Evolutionary conservation across 2,329 filamentous ascomycete genomes (phyloP), one percentile per base, ranked within the genome.

Genomic region (Colletotrichum sp.): DNA sequence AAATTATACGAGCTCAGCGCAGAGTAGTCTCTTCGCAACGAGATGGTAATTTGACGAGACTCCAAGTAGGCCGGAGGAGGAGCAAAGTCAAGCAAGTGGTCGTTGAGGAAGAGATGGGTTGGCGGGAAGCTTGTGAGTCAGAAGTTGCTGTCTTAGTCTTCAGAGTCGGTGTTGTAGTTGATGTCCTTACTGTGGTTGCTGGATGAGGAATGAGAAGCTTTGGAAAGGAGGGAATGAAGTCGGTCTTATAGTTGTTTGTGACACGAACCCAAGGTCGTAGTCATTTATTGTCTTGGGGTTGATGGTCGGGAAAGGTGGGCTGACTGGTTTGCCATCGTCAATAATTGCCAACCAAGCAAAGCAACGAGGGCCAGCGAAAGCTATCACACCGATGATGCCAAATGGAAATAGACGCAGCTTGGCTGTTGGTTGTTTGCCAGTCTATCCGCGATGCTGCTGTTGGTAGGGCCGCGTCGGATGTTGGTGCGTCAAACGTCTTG

Each of bases 321-420:
- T 71, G 73, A 71, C 73, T 78, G 74, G 76, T 78, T 78, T 76
- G 76, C 76, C 76, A 78, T 78, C 69, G 72, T 77, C 77, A 78
- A 68, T 68, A 67, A 52, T 34, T 71, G 32, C 69, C 77, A 76
- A 70, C 72, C 65, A 72, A 64, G 57, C 60, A 64, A 77, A 67
- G 39, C 59, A 24, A 66, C 15, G 68, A 73, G 70, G 72, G 59
- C 52, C 57, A 75, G 57, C 66, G 26, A 68, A 59, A 72, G 57
- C 55, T 75, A 77, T 74, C 72, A 75, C 77, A 76, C 77, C 75
- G 77, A 64, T 67, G 75, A 77, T 74, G 69, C 43, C 77, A 72
- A 77, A 77, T 75, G 65, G 63, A 43, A 73, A 67, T 70, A 68
- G 64, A 72, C 68, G 59, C 69, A 67, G 36, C 73, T 72, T 70